phyloP scores from a whole-genome alignment of 1,284 basidiomycete species.

The Tilletia walkeri region DNA sequence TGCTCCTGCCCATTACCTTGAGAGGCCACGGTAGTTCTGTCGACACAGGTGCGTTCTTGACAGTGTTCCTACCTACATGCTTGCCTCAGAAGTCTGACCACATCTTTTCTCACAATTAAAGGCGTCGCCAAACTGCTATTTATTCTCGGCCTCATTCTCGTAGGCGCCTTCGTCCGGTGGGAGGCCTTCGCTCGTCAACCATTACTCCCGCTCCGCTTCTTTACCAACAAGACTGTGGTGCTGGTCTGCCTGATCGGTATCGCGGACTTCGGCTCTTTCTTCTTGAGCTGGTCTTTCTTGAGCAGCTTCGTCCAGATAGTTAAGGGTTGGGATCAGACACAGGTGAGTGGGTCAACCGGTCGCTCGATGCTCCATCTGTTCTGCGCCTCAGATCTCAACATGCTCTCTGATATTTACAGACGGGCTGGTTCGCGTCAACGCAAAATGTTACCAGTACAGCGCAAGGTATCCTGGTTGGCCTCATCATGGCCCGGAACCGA shows the following conservation, averaged over 20 bases:
- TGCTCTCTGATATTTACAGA: background rate
- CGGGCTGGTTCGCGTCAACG: slow-evolving; percentile 30
- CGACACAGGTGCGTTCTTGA: background rate
- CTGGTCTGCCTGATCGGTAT: slow-evolving; percentile 53
- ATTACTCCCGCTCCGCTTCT: slow-evolving; percentile 57
- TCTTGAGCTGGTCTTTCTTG: slow-evolving; percentile 56
- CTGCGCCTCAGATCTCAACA: background rate
- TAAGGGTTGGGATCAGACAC: slow-evolving; percentile 51
- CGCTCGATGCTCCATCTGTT: background rate
- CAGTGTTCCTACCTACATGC: too few species aligned
- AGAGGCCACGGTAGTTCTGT: slow-evolving; percentile 44
- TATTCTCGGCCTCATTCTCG: slow-evolving; percentile 57
- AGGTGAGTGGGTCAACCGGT: slow-evolving; percentile 29
- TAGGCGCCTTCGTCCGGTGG: slow-evolving; percentile 58
- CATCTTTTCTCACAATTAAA: background rate
- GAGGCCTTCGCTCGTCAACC: slow-evolving; percentile 57
- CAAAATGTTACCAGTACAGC: slow-evolving; percentile 66
- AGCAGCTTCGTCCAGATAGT: slow-evolving; percentile 51
- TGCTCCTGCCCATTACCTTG: slow-evolving; percentile 70
- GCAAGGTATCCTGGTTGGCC: slow-evolving; percentile 67
- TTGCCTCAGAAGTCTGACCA: too few species aligned
- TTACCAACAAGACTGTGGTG: slow-evolving; percentile 53
- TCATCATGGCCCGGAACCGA: slow-evolving; percentile 62
- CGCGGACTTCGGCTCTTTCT: slow-evolving; percentile 57
- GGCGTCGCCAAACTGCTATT: slow-evolving; percentile 23